These are phyloP conservation scores for Calonectria honghensis DNA, from an alignment of 2,329 filamentous ascomycete species.

Conservation along the genomic window DNA sequence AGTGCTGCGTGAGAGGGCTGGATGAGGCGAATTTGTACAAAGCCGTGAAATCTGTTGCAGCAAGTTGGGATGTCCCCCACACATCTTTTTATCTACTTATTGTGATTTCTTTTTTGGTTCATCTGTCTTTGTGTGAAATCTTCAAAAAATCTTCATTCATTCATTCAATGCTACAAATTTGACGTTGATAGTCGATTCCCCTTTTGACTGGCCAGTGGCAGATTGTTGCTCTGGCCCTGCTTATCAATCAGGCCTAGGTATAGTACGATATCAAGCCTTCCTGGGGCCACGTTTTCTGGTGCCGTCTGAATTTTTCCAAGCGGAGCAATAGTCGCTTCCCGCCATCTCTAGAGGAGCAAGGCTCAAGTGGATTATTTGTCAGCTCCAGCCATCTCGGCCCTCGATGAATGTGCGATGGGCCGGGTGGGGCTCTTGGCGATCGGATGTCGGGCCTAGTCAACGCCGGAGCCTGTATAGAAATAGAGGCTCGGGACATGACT, in stretches of 20 bases:
- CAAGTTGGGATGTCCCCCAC: not conserved
- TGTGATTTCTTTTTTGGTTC: not conserved
- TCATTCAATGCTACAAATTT: not conserved
- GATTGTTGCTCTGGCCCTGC: not conserved
- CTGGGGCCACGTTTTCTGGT: not conserved
- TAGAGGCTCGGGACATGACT: not conserved
- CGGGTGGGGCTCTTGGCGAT: constrained; percentile 17
- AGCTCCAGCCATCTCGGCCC: constrained; percentile 15
- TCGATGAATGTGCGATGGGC: not conserved
- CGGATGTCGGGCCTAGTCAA: constrained; percentile 1
- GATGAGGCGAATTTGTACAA: not conserved
- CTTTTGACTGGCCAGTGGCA: too few relatives aligned
- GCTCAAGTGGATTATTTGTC: constrained; percentile 21
- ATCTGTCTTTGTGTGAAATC: not conserved
- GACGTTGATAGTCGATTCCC: not conserved
- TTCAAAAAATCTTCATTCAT: not conserved
- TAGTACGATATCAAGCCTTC: not conserved
- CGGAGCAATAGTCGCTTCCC: constrained; percentile 11
- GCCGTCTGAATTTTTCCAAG: not conserved
- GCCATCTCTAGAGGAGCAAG: not conserved
- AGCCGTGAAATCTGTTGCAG: not conserved
- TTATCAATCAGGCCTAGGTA: not conserved
- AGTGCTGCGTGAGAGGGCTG: not conserved
- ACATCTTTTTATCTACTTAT: not conserved
- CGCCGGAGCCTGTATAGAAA: not conserved